Percentiles rank a stretch among this genome's conserved stretches.
Evolutionary conservation across 257 asterid species (phyloP).

Genomic region (Jasminum sambac): DNA sequence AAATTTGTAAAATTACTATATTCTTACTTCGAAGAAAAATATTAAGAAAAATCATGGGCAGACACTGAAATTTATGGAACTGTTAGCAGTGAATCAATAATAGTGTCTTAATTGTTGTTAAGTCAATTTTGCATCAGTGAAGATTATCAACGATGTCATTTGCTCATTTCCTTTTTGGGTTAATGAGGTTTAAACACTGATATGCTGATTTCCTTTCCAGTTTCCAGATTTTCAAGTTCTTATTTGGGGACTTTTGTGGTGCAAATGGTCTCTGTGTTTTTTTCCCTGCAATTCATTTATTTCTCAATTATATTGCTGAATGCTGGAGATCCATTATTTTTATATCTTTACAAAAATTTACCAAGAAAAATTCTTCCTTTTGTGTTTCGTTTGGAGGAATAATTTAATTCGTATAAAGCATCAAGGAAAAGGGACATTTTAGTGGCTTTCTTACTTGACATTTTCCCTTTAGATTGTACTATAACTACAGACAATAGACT

Average conservation of each 20-base stretch:
- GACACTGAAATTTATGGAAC: background rate
- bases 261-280: constrained; percentile 2
- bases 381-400: background rate
- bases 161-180: background rate
- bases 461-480: background rate
- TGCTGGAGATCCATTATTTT: background rate
- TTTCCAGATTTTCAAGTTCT: background rate
- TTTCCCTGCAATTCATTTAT: background rate
- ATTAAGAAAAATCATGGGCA: background rate
- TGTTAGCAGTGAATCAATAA: background rate
- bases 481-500: background rate
- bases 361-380: background rate
- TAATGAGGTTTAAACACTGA: background rate
- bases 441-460: background rate
- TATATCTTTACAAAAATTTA: background rate
- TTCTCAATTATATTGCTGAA: constrained; percentile 9
- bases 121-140: background rate
- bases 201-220: background rate
- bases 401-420: background rate
- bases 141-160: background rate
- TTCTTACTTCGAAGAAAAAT: background rate
- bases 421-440: background rate
- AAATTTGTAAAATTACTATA: constrained; percentile 3
- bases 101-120: background rate
- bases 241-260: background rate